Conservation (phyloP, 345 rosid genomes). For the Ceriops decandra region DNA sequence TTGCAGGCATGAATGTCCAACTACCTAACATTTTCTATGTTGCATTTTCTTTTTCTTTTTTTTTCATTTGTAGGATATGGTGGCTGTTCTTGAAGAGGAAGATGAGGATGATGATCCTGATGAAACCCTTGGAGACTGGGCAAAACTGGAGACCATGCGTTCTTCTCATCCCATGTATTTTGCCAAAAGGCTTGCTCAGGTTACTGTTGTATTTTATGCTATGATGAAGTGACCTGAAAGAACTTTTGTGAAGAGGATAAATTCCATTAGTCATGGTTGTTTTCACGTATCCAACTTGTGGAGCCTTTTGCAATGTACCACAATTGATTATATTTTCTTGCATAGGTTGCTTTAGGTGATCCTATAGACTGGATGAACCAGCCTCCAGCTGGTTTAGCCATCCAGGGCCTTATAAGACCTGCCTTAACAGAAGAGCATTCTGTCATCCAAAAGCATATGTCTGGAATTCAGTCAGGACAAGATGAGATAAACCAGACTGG, state of each 20-base stretch:
- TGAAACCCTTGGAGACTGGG: conserved; percentile 79
- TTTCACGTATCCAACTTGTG: conserved; percentile 4
- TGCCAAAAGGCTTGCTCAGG: conserved; percentile 79
- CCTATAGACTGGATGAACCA: conserved; percentile 86
- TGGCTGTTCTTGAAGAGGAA: conserved; percentile 59
- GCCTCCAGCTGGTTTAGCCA: conserved; percentile 78
- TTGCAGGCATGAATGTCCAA: conserved; percentile 5
- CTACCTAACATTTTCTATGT: conserved; percentile 10
- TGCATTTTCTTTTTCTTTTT: conserved; percentile 12
- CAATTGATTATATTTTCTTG: not conserved
- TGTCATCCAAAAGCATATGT: conserved; percentile 56
- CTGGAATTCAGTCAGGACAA: conserved; percentile 31
- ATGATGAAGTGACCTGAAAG: conserved; percentile 1
- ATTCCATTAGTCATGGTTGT: not conserved
- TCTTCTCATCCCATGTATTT: conserved; percentile 91
- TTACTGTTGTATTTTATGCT: conserved; percentile 14
- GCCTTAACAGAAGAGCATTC: conserved; percentile 67
- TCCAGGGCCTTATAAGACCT: conserved; percentile 82
- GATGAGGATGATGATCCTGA: conserved; percentile 55
- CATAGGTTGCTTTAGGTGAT: conserved; percentile 72
- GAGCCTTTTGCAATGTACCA: not conserved
- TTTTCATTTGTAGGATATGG: conserved; percentile 57
- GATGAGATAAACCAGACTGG: conserved; percentile 32
- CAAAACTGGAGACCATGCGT: conserved; percentile 83
- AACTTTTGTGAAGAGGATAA: conserved; percentile 5